Evolutionary conservation across 345 rosid genomes (phyloP), one percentile per base, ranked within the genome.

Genomic region (Ricinus communis): DNA sequence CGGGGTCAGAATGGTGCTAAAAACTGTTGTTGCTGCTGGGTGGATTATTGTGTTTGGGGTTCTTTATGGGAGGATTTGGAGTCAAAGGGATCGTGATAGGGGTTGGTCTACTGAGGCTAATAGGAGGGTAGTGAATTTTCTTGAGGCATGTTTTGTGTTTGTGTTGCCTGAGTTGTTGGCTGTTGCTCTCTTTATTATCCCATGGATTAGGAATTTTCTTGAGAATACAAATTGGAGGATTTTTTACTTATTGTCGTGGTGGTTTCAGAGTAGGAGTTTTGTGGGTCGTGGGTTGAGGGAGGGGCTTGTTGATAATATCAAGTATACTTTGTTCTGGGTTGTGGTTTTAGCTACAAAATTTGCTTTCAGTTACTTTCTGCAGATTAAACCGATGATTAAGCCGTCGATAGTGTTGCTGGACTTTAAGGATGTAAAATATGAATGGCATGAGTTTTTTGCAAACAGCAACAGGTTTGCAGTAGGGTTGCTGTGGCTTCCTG

Each of bases 201-300:
- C 98, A 27, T 94, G 96, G 97, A 80, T 94, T 33, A 84, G 96
- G 85, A 94, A 94, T 70, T 90, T 94, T 72, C 77, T 94, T 25
- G 98, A 94, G 86, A 91, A 77, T 81, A 87, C 88, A 51, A 87
- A 94, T 63, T 95, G 99, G 99, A 84, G 81, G 80, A 79, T 84
- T 46, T 81, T 81, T 54, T 85, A 86, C 71, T 61, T 83, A 59
- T 61, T 88, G 56, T 79, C 93, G 10, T 90, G 93, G 96, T 88
- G 96, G 93, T 90, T 90, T 76, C 93, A 90, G 73, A 83, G 90
- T 27, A 84, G 85, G 71, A 87, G 82, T 60, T 90, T 84, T 76
- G 91, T 90, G 71, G 96, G 96, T 73, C 88, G 96, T 64, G 96
- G 90, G 62, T 79, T 90, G 86, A 87, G 93, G 82, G 96, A 90